Conservation (phyloP, 1,139 yeast genomes). For the Pichia sp. region DNA sequence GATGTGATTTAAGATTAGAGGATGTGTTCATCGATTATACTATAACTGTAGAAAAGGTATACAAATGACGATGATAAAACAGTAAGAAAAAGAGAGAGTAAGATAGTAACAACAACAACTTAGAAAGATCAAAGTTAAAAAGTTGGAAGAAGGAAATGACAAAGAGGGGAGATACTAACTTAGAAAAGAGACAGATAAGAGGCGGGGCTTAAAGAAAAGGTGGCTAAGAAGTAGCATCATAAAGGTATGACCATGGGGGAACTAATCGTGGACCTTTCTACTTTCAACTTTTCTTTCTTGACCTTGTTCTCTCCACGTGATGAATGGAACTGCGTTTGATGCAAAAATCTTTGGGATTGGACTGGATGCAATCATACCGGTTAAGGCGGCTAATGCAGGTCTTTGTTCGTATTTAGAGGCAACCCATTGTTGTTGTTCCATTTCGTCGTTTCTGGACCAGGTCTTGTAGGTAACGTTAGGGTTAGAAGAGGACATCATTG, state of each 20-base stretch:
- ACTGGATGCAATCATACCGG: conserved; percentile 58
- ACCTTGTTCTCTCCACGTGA: conserved; percentile 39
- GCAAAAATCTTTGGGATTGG: conserved; percentile 58
- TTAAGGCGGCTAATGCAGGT: conserved; percentile 60
- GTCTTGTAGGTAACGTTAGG: neutral
- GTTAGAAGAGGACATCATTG: neutral
- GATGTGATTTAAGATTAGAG: too few species aligned
- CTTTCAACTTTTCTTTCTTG: conserved; percentile 21
- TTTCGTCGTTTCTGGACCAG: conserved; percentile 34
- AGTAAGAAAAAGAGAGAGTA: neutral
- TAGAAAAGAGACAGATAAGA: too few species aligned
- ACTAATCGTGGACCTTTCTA: conserved; percentile 7
- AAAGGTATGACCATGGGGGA: too few species aligned
- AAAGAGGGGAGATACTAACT: too few species aligned
- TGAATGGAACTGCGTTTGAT: conserved; percentile 56
- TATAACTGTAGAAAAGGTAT: too few species aligned
- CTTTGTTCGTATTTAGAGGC: conserved; percentile 44
- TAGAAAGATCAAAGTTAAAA: too few species aligned
- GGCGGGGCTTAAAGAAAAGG: too few species aligned
- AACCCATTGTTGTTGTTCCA: conserved; percentile 45
- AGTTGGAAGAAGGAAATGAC: too few species aligned
- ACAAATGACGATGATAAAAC: too few species aligned
- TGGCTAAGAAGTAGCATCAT: too few species aligned
- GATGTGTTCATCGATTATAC: too few species aligned
- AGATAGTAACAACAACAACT: neutral